Evolutionary conservation across 2,329 filamentous ascomycete species (phyloP), one percentile per base, ranked within the genome.

Genomic region (Fusarium robinianum): DNA sequence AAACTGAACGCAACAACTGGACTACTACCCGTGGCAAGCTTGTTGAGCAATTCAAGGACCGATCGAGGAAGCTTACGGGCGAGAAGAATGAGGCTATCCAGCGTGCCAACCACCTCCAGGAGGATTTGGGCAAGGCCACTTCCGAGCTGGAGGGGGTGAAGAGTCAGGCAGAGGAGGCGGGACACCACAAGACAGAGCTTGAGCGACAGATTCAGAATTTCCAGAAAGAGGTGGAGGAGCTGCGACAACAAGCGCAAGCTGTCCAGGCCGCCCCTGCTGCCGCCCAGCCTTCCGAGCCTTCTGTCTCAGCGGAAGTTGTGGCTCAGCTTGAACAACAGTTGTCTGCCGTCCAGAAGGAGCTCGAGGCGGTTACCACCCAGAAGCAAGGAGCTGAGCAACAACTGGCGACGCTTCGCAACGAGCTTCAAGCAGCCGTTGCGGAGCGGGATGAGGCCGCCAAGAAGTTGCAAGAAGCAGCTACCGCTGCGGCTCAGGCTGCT

Each of bases 361-460:
- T 94, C 8, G 82, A 84, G 29, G 75, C 74, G 2, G 77, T 85
- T 39, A 83, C 72, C 6, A 73, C 81, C 8, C 84, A 94, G 63
- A 90, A 88, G 66, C 75, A 83, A 12, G 74, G 74, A 3, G 74
- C 88, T n/a, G 81, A 89, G 53, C 72, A 80, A 44, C 82, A 87
- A 49, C 73, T 87, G 3, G 71, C 75, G 31, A 66, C 63, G 16
- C 64, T 84, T 3, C 77, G 72, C 19, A 53, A 65, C 6, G 84
- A 90, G 59, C 72, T 95, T 9, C 76, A 84, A 37, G 70, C 73
- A 8, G 79, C 78, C 1, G 78, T 82, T 41, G 72, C 77, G 5
- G 83, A 90, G 57, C 75, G 87, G 30, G 86, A 90, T 41, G 74
- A 80, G 49, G 79, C 81, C 8, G 65, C 80, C 22, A 57, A 59